Evolutionary conservation across 305 asterid genomes (phyloP), one percentile per base, ranked within the genome.

Genomic region (Andrographis paniculata): DNA sequence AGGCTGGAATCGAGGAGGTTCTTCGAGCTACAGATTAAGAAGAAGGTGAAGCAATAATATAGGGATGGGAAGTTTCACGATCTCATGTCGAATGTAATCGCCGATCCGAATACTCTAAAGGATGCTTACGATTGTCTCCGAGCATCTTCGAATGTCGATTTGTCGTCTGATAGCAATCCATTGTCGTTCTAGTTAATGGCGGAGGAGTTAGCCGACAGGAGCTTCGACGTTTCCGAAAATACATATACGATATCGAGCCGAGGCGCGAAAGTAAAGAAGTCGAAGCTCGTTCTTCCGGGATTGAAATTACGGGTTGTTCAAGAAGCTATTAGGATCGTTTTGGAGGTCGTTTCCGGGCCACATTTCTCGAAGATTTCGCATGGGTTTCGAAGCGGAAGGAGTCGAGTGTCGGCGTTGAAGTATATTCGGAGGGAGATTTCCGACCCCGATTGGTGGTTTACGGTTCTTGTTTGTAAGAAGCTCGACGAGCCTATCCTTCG

Each of bases 311-410:
- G 78, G 64, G 75, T 80, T 54, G 78, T 82, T 55, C 91, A 82
- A 62, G 94, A 85, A 76, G 93, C 98, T 48, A 73, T 85, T 44
- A 74, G 84, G 60, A 63, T 85, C 43, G 94, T 61, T 28, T 57
- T 89, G 71, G 95, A 89, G 67, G 79, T 89, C 58, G 75, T 85
- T 67, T 85, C 76, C 58, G 65, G 77, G 37, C 95, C 95, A 43
- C 82, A 80, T 64, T 82, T 85, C 61, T 85, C 93, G 19, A 82
- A 69, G 79, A 78, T 89, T 52, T 89, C 95, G 39, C 95, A 89
- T 30, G 85, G 98, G 52, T 73, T 71, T 35, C 81, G 98, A 53
- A 78, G 75, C 38, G 91, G 87, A 39, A 76, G 98, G 73, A 78
- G 82, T 28, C 94, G 82, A 48, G 64, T 68, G 66, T 85, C 98